Evolutionary conservation across 1,284 basidiomycete species (phyloP).

Genomic region (Microbotryomycetes sp.): DNA sequence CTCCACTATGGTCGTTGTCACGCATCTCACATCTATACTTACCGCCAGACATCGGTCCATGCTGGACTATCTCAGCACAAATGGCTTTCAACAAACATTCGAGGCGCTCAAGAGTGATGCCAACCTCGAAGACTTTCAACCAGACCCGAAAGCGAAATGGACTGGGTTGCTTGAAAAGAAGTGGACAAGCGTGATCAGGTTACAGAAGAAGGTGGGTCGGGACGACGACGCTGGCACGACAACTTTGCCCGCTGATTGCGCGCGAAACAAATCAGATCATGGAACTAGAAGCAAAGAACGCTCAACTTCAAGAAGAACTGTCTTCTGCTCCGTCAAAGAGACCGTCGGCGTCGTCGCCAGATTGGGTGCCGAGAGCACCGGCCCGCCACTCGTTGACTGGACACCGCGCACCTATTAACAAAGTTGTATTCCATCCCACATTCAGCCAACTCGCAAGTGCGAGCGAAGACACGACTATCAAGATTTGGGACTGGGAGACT

Average conservation of each 20-base stretch:
- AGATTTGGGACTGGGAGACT: constrained; percentile 94
- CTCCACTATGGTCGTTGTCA: constrained; percentile 26
- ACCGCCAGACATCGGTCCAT: constrained; percentile 68
- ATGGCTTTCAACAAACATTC: constrained; percentile 57
- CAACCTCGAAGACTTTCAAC: constrained; percentile 54
- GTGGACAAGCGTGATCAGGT: constrained; percentile 83
- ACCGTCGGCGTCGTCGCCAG: constrained; percentile 56
- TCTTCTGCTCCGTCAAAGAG: constrained; percentile 51
- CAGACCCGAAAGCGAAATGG: constrained; percentile 74
- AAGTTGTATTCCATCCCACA: constrained; percentile 76
- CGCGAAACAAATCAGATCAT: constrained; percentile 54
- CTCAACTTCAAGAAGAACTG: constrained; percentile 68
- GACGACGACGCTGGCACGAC: not conserved
- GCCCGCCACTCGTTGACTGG: constrained; percentile 70
- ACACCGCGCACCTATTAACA: constrained; percentile 67
- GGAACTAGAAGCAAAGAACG: constrained; percentile 73
- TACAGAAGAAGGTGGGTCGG: constrained; percentile 74
- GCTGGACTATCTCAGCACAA: constrained; percentile 68
- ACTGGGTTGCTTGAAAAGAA: constrained; percentile 85
- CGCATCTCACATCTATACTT: not conserved
- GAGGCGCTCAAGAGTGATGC: constrained; percentile 57
- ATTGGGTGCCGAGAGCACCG: constrained; percentile 76
- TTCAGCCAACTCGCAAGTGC: constrained; percentile 77
- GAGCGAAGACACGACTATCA: constrained; percentile 78
- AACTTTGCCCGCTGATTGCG: not conserved